Base-by-base conservation (phyloP, 495 filamentous ascomycete species). In the Trichoderma virens region DNA sequence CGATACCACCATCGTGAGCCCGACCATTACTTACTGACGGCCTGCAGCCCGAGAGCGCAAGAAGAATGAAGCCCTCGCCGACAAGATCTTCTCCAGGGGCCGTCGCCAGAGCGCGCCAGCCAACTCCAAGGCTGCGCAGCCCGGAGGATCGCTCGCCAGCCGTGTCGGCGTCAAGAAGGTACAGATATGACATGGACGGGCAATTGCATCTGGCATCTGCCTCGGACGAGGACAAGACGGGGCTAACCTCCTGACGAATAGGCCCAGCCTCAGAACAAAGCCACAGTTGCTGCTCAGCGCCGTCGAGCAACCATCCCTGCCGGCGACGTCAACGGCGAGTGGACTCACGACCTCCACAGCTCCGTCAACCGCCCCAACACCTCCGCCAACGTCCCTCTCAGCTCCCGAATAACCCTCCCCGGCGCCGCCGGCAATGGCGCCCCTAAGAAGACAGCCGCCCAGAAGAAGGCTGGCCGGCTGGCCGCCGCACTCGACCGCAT, bases 91-190 rank as follows among this genome's bases (percentile, higher is more conserved):
- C 54, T 83, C 83, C 62, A 87, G 81, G 68, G 82, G 84, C 63
- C 81, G 89, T 65, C 81, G 85, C 65, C 69, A 80, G 0, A 88
- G 82, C 72, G 82, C 85, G 11, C 81, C 85, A 6, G 76, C 79
- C 16, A 80, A 74, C 30, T 69, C 74, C 60, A 74, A 64, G 14
- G 59, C 71, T 43, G 74, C 78, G 66, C 84, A 82, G 65, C 64
- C 73, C 35, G 75, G 75, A 62, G 80, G 82, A 60, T 81, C 84
- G 62, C 80, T 94, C 39, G 88, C 91, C 64, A 91, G 89, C 70
- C 82, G 91, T 72, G 85, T 88, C n/a, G 88, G 87, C 56, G 79
- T 90, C 27, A 81, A 83, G 51, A 91, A 92, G 85, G 88, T 90
- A 76, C 51, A 32, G 34, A 14, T 4, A 43, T 16, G 39, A 16